Conservation (phyloP, 2,329 filamentous ascomycete genomes). For the Cyanodermella asteris region DNA sequence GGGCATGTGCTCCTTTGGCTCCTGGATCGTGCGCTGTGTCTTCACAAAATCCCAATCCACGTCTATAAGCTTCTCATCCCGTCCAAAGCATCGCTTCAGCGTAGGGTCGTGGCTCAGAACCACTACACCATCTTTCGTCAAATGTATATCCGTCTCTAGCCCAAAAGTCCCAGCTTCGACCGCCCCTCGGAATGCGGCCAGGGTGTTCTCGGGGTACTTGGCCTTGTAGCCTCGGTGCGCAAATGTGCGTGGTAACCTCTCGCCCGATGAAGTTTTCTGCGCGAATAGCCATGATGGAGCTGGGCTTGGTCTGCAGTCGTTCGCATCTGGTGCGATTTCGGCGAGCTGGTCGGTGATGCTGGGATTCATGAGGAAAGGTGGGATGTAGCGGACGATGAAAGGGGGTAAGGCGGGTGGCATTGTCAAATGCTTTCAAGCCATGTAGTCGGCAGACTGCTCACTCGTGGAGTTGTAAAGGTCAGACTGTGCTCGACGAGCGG, state of each 20-base stretch:
- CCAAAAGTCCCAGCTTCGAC: constrained; percentile 55
- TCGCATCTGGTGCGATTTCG: no score
- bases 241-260: constrained; percentile 16
- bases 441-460: no score
- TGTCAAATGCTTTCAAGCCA: no score
- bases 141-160: constrained; percentile 71
- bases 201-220: constrained; percentile 63
- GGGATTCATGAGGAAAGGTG: no score
- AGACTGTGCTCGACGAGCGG: no score
- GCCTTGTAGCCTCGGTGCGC: constrained; percentile 36
- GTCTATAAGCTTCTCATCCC: constrained; percentile 49
- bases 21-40: constrained; percentile 41
- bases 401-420: no score
- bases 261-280: constrained; percentile 7
- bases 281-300: constrained; percentile 12
- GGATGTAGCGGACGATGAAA: no score
- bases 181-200: constrained; percentile 55
- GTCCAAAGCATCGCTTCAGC: constrained; percentile 62
- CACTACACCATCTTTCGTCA: constrained; percentile 62
- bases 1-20: constrained; percentile 51
- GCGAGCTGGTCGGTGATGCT: no score
- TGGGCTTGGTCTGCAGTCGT: constrained; percentile 1
- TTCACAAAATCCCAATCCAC: constrained; percentile 55
- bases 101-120: constrained; percentile 61
- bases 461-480: no score